These are phyloP conservation scores for Thielaviopsis punctulata DNA, from an alignment of 2,329 filamentous ascomycete species.

Conservation along the genomic window DNA sequence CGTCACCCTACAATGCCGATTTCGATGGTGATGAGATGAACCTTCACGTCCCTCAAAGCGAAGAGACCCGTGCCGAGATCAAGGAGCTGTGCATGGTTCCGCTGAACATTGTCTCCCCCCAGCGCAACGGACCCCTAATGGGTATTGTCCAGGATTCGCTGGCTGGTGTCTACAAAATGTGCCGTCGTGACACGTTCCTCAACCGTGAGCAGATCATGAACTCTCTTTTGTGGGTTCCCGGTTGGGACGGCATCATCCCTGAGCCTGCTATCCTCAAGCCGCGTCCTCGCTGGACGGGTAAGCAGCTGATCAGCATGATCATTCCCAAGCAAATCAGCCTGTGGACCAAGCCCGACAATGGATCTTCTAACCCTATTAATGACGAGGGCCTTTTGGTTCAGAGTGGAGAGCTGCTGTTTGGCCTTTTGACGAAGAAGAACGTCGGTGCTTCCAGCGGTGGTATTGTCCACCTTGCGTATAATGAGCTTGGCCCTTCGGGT, in stretches of 20 bases:
- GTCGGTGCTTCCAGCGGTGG: constrained; percentile 80
- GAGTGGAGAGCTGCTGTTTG: constrained; percentile 77
- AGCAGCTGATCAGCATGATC: constrained; percentile 90
- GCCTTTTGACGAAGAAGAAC: constrained; percentile 81
- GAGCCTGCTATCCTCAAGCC: constrained; percentile 89
- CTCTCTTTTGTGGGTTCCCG: constrained; percentile 89
- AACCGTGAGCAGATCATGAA: constrained; percentile 90
- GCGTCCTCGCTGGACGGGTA: constrained; percentile 86
- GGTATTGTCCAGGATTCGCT: constrained; percentile 98
- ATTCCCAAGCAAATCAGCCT: constrained; percentile 78
- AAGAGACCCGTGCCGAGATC: constrained; percentile 90
- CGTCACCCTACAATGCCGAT: constrained; percentile 98
- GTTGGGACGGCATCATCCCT: constrained; percentile 92
- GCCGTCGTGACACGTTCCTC: constrained; percentile 78
- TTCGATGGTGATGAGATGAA: constrained; percentile 99
- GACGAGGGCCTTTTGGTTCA: constrained; percentile 73
- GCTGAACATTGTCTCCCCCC: constrained; percentile 92
- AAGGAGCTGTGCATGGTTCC: constrained; percentile 95
- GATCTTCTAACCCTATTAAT: constrained; percentile 42
- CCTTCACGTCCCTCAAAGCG: constrained; percentile 92
- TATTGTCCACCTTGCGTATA: constrained; percentile 91
- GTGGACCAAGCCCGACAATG: constrained; percentile 43
- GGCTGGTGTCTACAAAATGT: constrained; percentile 93
- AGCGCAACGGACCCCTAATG: constrained; percentile 94
- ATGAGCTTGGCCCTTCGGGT: constrained; percentile 71